Percentiles rank a stretch among this genome's conserved stretches.
Evolutionary conservation across 768 basidiomycete genomes (phyloP).

Genomic region (Omphalotus guepiniiformis): DNA sequence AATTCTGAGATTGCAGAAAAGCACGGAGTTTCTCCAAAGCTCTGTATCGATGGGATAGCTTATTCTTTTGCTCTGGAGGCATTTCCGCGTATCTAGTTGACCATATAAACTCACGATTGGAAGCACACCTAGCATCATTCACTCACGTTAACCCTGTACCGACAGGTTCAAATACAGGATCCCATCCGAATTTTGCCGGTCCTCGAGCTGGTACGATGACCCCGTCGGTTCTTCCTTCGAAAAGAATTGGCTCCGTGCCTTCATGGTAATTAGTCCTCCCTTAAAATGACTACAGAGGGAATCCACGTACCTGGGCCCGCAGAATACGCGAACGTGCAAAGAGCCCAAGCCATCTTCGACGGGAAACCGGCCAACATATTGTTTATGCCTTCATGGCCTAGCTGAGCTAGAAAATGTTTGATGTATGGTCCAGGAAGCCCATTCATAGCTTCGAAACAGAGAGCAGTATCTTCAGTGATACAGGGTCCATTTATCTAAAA

Average conservation of each 20-base stretch:
- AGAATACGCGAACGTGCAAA: constrained; percentile 96
- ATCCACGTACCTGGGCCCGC: constrained; percentile 59
- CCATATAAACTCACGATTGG: neutral
- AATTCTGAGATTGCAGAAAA: constrained; percentile 21
- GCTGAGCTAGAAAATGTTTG: constrained; percentile 79
- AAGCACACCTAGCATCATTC: constrained; percentile 14
- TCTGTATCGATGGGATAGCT: constrained; percentile 42
- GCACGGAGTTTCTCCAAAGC: constrained; percentile 40
- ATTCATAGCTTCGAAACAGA: constrained; percentile 84
- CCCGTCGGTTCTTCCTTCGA: constrained; percentile 87
- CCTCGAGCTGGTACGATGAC: constrained; percentile 87
- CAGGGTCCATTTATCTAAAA: constrained; percentile 44
- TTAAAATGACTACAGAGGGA: neutral
- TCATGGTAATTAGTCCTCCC: too few species aligned
- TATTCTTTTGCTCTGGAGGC: constrained; percentile 40
- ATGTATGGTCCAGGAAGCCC: constrained; percentile 97
- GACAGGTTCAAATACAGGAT: constrained; percentile 77
- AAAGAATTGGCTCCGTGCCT: constrained; percentile 69
- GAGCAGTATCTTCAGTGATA: constrained; percentile 90
- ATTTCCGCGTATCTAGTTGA: constrained; percentile 46
- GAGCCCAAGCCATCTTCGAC: constrained; percentile 76
- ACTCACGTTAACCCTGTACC: constrained; percentile 74
- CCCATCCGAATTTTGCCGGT: constrained; percentile 82
- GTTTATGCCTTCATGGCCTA: constrained; percentile 92
- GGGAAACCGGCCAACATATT: constrained; percentile 72